phyloP scores from a whole-genome alignment of 495 filamentous ascomycete genomes.

The Apiosordaria backusii region DNA sequence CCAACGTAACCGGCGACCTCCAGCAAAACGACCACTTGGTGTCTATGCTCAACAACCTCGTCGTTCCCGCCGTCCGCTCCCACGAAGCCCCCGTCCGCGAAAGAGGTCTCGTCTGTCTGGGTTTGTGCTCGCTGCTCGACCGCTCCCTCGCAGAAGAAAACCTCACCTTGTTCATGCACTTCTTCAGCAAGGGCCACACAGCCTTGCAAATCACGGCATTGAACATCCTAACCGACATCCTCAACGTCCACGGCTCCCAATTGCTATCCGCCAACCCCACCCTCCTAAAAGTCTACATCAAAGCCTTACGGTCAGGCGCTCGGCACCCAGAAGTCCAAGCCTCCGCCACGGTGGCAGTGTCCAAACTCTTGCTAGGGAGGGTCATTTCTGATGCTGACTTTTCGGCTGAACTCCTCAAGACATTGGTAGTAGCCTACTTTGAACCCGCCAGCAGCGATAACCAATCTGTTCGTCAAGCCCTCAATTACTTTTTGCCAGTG shows the following conservation, averaged over 20 bases:
- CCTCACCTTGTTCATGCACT: slow-evolving; percentile 89
- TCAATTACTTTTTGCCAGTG: slow-evolving; percentile 94
- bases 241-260: slow-evolving; percentile 78
- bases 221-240: slow-evolving; percentile 90
- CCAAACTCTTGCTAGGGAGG: slow-evolving; percentile 80
- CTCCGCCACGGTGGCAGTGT: slow-evolving; percentile 74
- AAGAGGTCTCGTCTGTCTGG: slow-evolving; percentile 81
- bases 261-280: slow-evolving; percentile 57
- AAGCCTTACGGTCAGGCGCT: slow-evolving; percentile 66
- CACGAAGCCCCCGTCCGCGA: slow-evolving; percentile 93
- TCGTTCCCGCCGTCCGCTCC: slow-evolving; percentile 89
- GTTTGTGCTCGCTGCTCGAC: slow-evolving; percentile 86
- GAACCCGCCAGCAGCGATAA: slow-evolving; percentile 80
- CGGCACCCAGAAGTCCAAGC: slow-evolving; percentile 72
- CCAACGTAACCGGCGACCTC: slow-evolving; percentile 79
- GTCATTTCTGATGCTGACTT: slow-evolving; percentile 55
- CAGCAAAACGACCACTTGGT: slow-evolving; percentile 85
- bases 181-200: slow-evolving; percentile 88
- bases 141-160: slow-evolving; percentile 91
- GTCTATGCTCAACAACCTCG: slow-evolving; percentile 92
- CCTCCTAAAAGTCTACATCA: slow-evolving; percentile 72
- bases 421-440: slow-evolving; percentile 82
- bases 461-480: slow-evolving; percentile 79
- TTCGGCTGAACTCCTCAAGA: slow-evolving; percentile 69
- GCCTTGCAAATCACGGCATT: slow-evolving; percentile 83